These are phyloP conservation scores for Myrmaecium sp. DNA, from an alignment of 2,329 filamentous ascomycete genomes.

Conservation along the genomic window DNA sequence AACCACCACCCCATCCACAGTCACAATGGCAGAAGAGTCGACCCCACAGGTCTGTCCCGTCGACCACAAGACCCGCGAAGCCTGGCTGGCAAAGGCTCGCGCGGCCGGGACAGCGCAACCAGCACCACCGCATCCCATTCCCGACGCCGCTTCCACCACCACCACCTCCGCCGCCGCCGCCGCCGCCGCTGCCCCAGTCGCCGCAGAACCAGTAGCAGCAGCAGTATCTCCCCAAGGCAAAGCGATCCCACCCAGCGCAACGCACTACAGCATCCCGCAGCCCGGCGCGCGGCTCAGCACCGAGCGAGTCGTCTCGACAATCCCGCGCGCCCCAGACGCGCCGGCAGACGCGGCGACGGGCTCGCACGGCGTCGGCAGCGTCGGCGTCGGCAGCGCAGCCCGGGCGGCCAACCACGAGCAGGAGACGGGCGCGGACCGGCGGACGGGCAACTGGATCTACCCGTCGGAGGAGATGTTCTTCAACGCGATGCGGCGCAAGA, in stretches of 20 bases:
- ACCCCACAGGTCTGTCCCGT: conserved; percentile 53
- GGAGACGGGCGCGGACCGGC: conserved; percentile 46
- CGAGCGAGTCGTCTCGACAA: conserved; percentile 61
- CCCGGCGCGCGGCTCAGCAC: conserved; percentile 24
- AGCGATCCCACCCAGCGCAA: conserved; percentile 9
- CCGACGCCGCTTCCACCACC: conserved; percentile 6
- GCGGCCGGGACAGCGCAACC: conserved; percentile 12
- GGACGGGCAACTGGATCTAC: conserved; percentile 87
- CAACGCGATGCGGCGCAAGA: conserved; percentile 87
- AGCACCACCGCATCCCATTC: conserved; percentile 12
- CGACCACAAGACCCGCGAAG: conserved; percentile 73
- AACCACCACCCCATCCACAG: neutral
- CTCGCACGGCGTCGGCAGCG: no score
- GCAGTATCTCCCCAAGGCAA: conserved; percentile 10
- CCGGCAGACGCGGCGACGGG: conserved; percentile 18
- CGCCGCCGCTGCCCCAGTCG: conserved; percentile 6
- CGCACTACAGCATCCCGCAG: no score
- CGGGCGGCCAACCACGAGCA: conserved; percentile 55
- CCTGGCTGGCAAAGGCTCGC: conserved; percentile 62
- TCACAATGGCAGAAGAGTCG: conserved; percentile 13
- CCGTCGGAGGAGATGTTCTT: conserved; percentile 97
- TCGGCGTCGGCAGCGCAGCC: no score
- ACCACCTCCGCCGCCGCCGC: conserved; percentile 6
- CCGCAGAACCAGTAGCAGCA: conserved; percentile 6
- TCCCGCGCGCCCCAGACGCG: conserved; percentile 34